These are phyloP conservation scores for Candida sanyiensis DNA, from an alignment of 805 yeast species.

Conservation along the genomic window DNA sequence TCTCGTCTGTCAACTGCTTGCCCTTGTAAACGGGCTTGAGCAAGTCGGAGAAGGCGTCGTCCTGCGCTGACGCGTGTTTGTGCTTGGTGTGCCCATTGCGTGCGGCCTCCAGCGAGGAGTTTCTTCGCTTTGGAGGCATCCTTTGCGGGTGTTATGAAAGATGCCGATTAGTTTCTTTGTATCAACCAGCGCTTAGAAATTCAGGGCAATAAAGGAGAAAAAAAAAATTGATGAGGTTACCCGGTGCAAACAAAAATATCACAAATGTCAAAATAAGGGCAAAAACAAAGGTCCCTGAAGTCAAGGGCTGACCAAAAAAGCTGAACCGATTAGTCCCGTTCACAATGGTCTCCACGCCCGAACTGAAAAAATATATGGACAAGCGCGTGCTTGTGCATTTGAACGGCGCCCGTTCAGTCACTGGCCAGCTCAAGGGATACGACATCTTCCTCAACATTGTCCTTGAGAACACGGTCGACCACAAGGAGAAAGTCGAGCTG, in stretches of 20 bases:
- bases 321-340: background rate
- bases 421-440: constrained; percentile 81
- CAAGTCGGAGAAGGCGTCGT: constrained; percentile 68
- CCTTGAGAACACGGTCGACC: constrained; percentile 63
- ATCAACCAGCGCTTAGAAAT: no score
- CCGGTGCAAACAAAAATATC: no score
- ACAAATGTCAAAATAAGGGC: no score
- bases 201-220: no score
- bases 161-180: no score
- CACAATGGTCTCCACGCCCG: constrained; percentile 61
- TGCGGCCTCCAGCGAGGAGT: constrained; percentile 13
- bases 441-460: constrained; percentile 71
- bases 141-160: background rate
- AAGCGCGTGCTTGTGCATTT: constrained; percentile 68
- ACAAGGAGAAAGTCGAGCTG: constrained; percentile 32
- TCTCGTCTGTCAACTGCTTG: constrained; percentile 77
- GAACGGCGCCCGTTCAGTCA: constrained; percentile 71
- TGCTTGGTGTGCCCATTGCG: constrained; percentile 13
- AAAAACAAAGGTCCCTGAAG: no score
- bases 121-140: constrained; percentile 25
- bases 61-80: constrained; percentile 28
- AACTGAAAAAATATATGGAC: constrained; percentile 64
- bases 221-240: no score
- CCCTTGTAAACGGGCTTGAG: constrained; percentile 82
- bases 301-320: background rate